Evolutionary conservation across 208 protist species (phyloP).

Genomic region (Wallacemonas sp.): DNA sequence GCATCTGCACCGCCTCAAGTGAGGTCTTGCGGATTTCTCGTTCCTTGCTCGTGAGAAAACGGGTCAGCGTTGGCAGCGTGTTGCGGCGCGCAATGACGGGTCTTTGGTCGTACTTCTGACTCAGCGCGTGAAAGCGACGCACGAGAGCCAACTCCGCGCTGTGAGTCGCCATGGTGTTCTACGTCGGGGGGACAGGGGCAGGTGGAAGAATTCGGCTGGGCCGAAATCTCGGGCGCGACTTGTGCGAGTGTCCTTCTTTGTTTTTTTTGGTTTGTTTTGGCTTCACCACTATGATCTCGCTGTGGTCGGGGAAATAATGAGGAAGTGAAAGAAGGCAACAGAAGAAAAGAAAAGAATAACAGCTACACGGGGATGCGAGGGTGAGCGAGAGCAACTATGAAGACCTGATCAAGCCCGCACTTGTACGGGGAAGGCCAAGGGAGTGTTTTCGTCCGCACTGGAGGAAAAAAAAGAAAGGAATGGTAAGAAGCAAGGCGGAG

Average conservation of each 20-base stretch:
- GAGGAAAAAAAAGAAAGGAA: too few relatives aligned
- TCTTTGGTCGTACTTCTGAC: conserved; percentile 73
- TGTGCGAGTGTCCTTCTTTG: not conserved
- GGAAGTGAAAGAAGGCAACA: not conserved
- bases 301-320: not conserved
- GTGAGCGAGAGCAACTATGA: too few relatives aligned
- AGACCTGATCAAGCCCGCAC: too few relatives aligned
- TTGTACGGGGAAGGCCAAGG: too few relatives aligned
- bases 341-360: conserved; percentile 2
- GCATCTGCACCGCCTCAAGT: conserved; percentile 65
- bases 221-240: too few relatives aligned
- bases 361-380: too few relatives aligned
- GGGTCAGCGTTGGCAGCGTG: conserved; percentile 76
- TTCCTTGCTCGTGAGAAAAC: conserved; percentile 83
- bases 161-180: conserved; percentile 48
- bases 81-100: conserved; percentile 82
- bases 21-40: conserved; percentile 73
- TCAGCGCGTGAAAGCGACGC: conserved; percentile 74
- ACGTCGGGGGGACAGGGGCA: conserved; percentile 14
- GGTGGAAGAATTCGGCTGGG: conserved; percentile 11
- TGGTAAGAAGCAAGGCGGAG: too few relatives aligned
- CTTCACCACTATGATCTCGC: too few relatives aligned
- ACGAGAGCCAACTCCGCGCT: conserved; percentile 81
- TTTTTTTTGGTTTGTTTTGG: not conserved
- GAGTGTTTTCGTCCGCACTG: too few relatives aligned